Conservation (phyloP, 345 rosid species). For the Sapria himalayana region DNA sequence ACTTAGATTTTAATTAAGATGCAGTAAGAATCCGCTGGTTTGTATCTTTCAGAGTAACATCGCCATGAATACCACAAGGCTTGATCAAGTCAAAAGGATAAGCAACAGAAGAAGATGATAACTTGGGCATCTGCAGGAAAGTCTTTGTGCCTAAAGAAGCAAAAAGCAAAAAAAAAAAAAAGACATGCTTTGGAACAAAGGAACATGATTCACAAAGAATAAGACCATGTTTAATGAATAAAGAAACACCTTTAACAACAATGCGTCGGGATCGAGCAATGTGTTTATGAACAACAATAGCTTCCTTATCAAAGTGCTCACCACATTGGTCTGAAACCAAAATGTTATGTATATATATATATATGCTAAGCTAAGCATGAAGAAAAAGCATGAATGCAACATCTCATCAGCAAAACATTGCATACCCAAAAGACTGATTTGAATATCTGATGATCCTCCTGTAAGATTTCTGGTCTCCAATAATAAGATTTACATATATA, state of each 20-base stretch:
- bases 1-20: conserved; percentile 32
- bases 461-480: too few relatives aligned
- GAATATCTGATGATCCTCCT: too few relatives aligned
- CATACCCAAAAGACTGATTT: too few relatives aligned
- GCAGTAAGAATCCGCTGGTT: conserved; percentile 67
- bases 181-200: background rate
- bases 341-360: too few relatives aligned
- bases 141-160: conserved; percentile 48
- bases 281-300: conserved; percentile 25
- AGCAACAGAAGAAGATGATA: conserved; percentile 53
- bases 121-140: conserved; percentile 34
- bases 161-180: conserved; percentile 1
- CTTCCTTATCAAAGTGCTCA: too few relatives aligned
- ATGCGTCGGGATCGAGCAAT: conserved; percentile 36
- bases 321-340: too few relatives aligned
- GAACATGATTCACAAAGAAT: background rate
- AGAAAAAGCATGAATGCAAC: too few relatives aligned
- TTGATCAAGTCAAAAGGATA: conserved; percentile 90
- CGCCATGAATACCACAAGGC: conserved; percentile 78
- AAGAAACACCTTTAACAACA: conserved; percentile 45
- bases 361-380: too few relatives aligned
- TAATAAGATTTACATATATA: too few relatives aligned
- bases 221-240: background rate
- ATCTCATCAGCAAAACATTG: too few relatives aligned
- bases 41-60: conserved; percentile 84